These are phyloP conservation scores for Coemansia sp. DNA, from an alignment of 192 early-diverging fungal species.

Conservation along the genomic window DNA sequence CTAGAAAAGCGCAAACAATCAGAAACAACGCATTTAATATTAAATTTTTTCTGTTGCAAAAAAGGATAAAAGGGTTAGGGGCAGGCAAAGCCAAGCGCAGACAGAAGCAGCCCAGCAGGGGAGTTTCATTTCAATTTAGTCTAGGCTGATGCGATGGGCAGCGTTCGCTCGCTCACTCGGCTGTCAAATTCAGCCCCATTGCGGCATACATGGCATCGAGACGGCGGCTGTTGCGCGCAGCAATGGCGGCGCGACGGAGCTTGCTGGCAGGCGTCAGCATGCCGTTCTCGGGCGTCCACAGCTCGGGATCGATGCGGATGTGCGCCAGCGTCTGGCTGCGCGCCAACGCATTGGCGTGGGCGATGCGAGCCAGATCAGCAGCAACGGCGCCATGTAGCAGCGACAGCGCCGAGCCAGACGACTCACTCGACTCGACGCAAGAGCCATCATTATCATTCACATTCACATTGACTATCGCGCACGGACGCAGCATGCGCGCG, in stretches of 20 bases:
- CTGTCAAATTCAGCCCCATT: slow-evolving; percentile 7
- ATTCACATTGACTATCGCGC: slow-evolving; percentile 73
- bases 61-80: not conserved
- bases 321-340: slow-evolving; percentile 71
- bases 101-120: no score
- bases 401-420: no score
- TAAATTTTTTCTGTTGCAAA: no score
- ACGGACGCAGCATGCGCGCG: slow-evolving; percentile 66
- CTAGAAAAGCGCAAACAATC: no score
- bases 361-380: slow-evolving; percentile 48
- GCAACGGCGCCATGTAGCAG: slow-evolving; percentile 4
- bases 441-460: not conserved
- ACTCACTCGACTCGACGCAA: slow-evolving; percentile 4
- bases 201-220: slow-evolving; percentile 23
- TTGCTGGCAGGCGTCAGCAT: slow-evolving; percentile 95
- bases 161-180: not conserved
- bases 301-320: slow-evolving; percentile 68
- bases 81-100: not conserved
- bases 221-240: slow-evolving; percentile 58
- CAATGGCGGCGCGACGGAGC: slow-evolving; percentile 80
- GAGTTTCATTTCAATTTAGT: no score
- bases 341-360: slow-evolving; percentile 68
- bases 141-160: no score
- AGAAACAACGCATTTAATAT: no score
- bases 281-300: slow-evolving; percentile 91